Base-by-base conservation (phyloP, 345 rosid species). In the Trapa incisa region DNA sequence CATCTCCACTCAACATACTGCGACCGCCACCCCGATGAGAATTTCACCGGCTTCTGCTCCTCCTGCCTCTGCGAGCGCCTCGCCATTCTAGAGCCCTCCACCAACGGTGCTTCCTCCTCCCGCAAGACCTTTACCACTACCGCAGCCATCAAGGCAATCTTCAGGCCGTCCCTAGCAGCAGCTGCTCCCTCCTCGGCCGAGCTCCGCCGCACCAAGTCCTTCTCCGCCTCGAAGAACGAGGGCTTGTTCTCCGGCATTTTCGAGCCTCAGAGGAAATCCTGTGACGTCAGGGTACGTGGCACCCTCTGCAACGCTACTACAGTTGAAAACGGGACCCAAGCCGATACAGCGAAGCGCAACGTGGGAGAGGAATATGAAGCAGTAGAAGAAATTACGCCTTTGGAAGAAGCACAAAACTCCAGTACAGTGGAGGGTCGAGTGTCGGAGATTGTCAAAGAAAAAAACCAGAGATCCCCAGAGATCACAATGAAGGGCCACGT, bases 1-100 rank as follows among this genome's bases (percentile, higher is more conserved):
- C 86, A 85, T 79, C 96, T 93, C 50, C 88, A 80, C n/a, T 82
- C 92, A n/a, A 86, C 95, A 22, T 22, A 22, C 53, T 95, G 99
- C 65, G 86, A 80, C 65, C 85, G 89, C 47, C 99, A 91, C 70
- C 97, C 97, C 0, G 89, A 89, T 5, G 96, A 89, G 80, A 80
- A 81, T 12, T 95, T 87, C 86, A 89, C 96, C 22, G 90, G 96
- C 58, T 95, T 95, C 67, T 95, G 97, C 75, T 96, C 99, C 63
- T 83, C 86, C 75, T 95, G 97, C 78, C 97, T 95, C 83, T 95
- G 87, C 82, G 93, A 95, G 58, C 99, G 99, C 47, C 97, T 95
- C 67, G 79, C 92, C 67, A 79, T 80, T 45, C 78, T 95, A 75
- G 89, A 95, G 48, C 91, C 75, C 65, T 61, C 70, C 37, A 7